Percentiles rank a stretch among this genome's conserved stretches.
phyloP scores from a whole-genome alignment of 2,329 filamentous ascomycete species.

The Ophiostoma pallidulum region DNA sequence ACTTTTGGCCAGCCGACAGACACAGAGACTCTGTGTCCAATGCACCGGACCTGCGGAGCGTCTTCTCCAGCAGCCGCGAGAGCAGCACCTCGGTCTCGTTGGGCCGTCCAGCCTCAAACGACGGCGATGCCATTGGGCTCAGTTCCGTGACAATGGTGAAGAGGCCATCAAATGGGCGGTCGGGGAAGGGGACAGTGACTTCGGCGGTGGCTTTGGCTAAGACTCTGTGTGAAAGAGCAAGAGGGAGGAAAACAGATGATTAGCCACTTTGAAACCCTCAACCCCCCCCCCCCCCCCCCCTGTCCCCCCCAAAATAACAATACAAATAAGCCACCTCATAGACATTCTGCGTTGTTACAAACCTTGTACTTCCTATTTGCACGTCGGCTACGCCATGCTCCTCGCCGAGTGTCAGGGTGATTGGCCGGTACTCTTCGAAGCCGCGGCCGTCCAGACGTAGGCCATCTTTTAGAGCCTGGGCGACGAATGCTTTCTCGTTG shows the following conservation, averaged over 20 bases:
- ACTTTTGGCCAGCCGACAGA: constrained; percentile 81
- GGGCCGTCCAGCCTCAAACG: constrained; percentile 76
- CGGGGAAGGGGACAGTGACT: constrained; percentile 73
- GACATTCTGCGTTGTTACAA: constrained; percentile 7
- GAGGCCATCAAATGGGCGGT: constrained; percentile 89
- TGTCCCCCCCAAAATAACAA: no score
- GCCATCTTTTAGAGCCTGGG: constrained; percentile 70
- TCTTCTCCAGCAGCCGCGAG: constrained; percentile 84
- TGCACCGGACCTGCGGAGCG: constrained; percentile 81
- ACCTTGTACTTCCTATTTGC: constrained; percentile 83
- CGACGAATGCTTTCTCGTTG: constrained; percentile 79
- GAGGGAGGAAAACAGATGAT: constrained; percentile 8
- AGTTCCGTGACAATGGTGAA: constrained; percentile 90
- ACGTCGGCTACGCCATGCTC: constrained; percentile 88
- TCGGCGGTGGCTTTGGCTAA: constrained; percentile 80
- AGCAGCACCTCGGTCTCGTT: constrained; percentile 79
- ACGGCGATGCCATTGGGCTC: constrained; percentile 82
- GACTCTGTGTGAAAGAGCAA: constrained; percentile 53
- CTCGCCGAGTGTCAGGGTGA: constrained; percentile 76
- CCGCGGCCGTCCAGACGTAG: constrained; percentile 75
- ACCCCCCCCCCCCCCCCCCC: no score
- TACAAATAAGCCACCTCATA: neutral
- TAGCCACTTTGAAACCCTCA: no score
- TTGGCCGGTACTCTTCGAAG: constrained; percentile 67
- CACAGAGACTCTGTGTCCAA: constrained; percentile 94